Evolutionary conservation across 495 filamentous ascomycete genomes (phyloP), one percentile per base, ranked within the genome.

Genomic region (Penicillium coprophilum): DNA sequence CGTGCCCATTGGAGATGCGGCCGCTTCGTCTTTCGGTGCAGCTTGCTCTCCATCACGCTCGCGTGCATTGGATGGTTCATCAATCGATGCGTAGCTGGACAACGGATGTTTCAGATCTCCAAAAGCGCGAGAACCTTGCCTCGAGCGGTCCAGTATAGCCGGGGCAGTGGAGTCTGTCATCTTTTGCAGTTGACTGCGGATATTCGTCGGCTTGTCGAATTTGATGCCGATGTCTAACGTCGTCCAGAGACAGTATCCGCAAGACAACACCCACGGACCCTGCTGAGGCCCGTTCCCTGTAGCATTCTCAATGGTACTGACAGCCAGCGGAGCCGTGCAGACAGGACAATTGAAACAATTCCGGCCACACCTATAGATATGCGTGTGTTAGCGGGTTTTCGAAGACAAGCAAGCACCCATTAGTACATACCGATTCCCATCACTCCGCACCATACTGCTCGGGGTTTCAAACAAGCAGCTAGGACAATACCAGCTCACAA

Each of bases 401-500:
- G 19, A 40, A 10, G 20, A 17, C 10, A 57, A 43, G 9, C 17
- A 19, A n/a, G n/a, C n/a, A 20, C 23, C 47, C n/a, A 4, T 2
- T 28, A 38, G 10, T 40, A 73, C 85, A 46, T 80, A 96, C 92
- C 93, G 84, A 68, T 96, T 96, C 12, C 92, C 92, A 64, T 98
- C 95, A 60, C 83, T 88, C 74, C 90, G 91, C 30, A 97, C 83
- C 69, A 87, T 88, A 64, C 87, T 92, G 66, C 87, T 93, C 10
- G 92, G 90, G 32, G 94, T 91, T 73, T 98, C 94, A 63, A 97
- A 97, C 53, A 97, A 71, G 71, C 94, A 98, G 68, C 81, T 92
- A n/a, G 94, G 94, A 67, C 94, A 98, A 65, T 88, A 98, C 80
- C 88, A 96, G 56, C 87, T 91, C 46, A 95, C 85, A 40, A 96